Conservation (phyloP, 352 stramenopile genomes). For the Globisporangium splendens region DNA sequence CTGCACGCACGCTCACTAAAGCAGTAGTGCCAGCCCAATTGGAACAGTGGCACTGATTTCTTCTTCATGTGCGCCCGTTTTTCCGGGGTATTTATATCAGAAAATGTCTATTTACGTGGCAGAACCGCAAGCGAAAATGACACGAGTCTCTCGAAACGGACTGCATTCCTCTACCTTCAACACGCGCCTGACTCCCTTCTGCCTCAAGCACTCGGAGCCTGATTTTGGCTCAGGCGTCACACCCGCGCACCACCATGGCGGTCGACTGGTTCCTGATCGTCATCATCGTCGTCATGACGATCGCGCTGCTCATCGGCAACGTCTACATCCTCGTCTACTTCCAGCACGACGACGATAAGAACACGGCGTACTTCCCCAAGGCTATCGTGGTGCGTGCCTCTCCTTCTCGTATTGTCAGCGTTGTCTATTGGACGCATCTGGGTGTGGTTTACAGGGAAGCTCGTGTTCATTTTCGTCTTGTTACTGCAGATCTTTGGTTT, state of each 20-base stretch:
- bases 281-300: constrained; percentile 83
- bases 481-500: constrained; percentile 54
- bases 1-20: too few relatives aligned
- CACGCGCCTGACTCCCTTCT: neutral
- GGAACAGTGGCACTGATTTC: too few relatives aligned
- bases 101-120: too few relatives aligned
- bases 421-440: too few relatives aligned
- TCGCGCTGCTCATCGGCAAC: constrained; percentile 85
- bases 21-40: too few relatives aligned
- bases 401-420: neutral
- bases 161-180: neutral
- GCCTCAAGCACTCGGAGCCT: neutral
- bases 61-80: too few relatives aligned
- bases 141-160: neutral
- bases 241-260: constrained; percentile 31
- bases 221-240: neutral
- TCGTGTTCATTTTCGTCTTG: neutral
- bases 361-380: constrained; percentile 91
- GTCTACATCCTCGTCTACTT: constrained; percentile 91
- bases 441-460: neutral
- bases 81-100: too few relatives aligned
- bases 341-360: constrained; percentile 93
- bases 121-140: neutral
- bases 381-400: constrained; percentile 65
- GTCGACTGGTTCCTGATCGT: constrained; percentile 87